These are phyloP conservation scores for Diplogelasinospora grovesii DNA, from an alignment of 495 filamentous ascomycete species.

Conservation along the genomic window DNA sequence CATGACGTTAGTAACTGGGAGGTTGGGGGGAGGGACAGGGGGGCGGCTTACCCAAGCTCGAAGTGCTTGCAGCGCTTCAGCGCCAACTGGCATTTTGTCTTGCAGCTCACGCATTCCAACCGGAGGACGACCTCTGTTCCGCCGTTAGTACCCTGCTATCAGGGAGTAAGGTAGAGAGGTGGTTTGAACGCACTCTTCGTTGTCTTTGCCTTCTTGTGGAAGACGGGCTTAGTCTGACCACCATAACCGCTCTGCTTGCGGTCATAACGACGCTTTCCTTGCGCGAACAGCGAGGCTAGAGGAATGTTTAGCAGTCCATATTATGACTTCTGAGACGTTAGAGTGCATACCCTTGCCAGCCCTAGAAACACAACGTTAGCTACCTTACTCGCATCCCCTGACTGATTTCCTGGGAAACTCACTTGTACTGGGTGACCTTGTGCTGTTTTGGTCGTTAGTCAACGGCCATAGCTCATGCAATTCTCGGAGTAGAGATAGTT, in stretches of 20 bases:
- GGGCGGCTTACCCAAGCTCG: slow-evolving; percentile 94
- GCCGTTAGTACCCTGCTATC: too few species aligned
- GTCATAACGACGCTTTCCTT: slow-evolving; percentile 99
- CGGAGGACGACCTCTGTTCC: slow-evolving; percentile 97
- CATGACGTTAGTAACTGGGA: slow-evolving; percentile 16
- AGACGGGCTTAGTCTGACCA: slow-evolving; percentile 99
- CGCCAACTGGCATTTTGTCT: slow-evolving; percentile 95
- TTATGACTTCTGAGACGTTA: too few species aligned
- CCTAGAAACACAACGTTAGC: too few species aligned
- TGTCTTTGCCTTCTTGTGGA: slow-evolving; percentile 99
- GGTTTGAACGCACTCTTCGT: too few species aligned
- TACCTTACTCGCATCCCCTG: too few species aligned
- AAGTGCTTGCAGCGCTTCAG: slow-evolving; percentile 99
- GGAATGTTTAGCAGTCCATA: too few species aligned
- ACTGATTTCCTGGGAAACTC: too few species aligned
- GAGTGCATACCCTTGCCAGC: too few species aligned
- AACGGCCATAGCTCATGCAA: too few species aligned
- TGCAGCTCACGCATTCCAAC: slow-evolving; percentile 93
- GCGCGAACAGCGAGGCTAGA: slow-evolving; percentile 89
- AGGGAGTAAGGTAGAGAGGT: too few species aligned
- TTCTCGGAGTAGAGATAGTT: too few species aligned
- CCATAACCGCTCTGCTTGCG: slow-evolving; percentile 99
- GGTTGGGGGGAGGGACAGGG: slow-evolving; percentile 4
- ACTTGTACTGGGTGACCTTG: slow-evolving; percentile 97
- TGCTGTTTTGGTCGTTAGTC: too few species aligned